Conservation (phyloP, 1,139 yeast species). For the Saccharomyces hybrid region DNA sequence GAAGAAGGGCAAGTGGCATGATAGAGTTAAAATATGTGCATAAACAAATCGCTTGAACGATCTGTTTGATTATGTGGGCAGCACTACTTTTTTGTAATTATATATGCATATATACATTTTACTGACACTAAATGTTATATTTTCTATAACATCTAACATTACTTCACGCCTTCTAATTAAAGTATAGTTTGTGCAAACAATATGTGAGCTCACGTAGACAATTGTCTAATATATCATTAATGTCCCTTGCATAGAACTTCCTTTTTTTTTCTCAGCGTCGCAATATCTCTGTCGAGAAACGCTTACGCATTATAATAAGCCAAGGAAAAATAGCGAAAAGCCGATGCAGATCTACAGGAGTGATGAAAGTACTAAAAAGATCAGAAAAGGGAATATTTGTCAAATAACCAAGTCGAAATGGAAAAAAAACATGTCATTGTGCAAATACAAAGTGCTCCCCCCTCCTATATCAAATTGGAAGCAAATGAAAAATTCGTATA, state of each 20-base stretch:
- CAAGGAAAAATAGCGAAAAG: not conserved
- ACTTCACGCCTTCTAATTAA: not conserved
- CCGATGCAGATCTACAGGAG: not conserved
- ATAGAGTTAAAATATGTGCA: not conserved
- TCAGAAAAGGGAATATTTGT: not conserved
- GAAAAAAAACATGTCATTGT: not conserved
- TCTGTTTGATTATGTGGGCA: not conserved
- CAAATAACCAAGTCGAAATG: not conserved
- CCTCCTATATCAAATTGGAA: conserved; percentile 11
- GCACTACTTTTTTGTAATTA: not conserved
- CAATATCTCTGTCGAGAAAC: not conserved
- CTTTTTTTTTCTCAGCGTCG: not conserved
- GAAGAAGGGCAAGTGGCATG: not conserved
- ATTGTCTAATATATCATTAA: not conserved
- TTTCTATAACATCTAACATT: not conserved
- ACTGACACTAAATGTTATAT: not conserved
- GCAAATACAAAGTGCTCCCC: conserved; percentile 2
- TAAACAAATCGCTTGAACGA: not conserved
- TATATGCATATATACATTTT: not conserved
- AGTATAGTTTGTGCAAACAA: not conserved
- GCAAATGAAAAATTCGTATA: conserved; percentile 17
- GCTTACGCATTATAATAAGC: not conserved
- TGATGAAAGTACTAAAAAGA: not conserved
- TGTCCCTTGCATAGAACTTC: not conserved
- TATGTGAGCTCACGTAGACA: too few relatives aligned